Evolutionary conservation across 768 basidiomycete species (phyloP).

Genomic region (Pisolithus sp.): DNA sequence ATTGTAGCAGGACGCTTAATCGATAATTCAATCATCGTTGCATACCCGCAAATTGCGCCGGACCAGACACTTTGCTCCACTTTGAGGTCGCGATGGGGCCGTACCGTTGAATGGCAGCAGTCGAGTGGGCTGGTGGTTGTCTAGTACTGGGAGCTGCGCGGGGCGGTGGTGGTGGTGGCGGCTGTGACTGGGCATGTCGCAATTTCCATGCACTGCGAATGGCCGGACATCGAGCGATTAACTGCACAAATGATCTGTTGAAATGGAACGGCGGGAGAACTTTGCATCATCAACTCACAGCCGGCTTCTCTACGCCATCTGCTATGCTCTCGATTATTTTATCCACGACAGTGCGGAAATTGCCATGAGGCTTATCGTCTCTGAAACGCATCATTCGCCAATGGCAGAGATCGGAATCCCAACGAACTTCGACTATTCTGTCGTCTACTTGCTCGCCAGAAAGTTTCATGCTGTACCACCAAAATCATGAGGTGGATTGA

Average conservation of each 20-base stretch:
- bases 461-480: conserved; percentile 66
- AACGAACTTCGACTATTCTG: conserved; percentile 89
- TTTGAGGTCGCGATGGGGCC: conserved; percentile 58
- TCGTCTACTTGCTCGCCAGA: conserved; percentile 88
- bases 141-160: conserved; percentile 20
- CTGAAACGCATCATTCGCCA: conserved; percentile 95
- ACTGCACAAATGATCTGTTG: conserved; percentile 36
- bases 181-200: conserved; percentile 40
- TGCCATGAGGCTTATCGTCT: conserved; percentile 91
- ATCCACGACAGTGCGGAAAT: conserved; percentile 77
- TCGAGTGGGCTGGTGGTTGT: conserved; percentile 16
- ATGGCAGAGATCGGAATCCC: conserved; percentile 58
- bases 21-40: conserved; percentile 41
- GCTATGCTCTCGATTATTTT: conserved; percentile 87
- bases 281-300: conserved; percentile 43
- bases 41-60: conserved; percentile 55
- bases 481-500: conserved; percentile 3
- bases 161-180: conserved; percentile 20
- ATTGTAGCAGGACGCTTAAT: background rate
- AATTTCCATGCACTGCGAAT: conserved; percentile 75
- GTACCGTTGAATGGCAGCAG: conserved; percentile 35
- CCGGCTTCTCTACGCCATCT: conserved; percentile 89
- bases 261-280: conserved; percentile 4
- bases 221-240: conserved; percentile 54
- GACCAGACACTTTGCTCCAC: conserved; percentile 74